Evolutionary conservation across 164 flowering plant species (phyloP), one percentile per base, ranked within the genome.

Genomic region (Macadamia tetraphylla): DNA sequence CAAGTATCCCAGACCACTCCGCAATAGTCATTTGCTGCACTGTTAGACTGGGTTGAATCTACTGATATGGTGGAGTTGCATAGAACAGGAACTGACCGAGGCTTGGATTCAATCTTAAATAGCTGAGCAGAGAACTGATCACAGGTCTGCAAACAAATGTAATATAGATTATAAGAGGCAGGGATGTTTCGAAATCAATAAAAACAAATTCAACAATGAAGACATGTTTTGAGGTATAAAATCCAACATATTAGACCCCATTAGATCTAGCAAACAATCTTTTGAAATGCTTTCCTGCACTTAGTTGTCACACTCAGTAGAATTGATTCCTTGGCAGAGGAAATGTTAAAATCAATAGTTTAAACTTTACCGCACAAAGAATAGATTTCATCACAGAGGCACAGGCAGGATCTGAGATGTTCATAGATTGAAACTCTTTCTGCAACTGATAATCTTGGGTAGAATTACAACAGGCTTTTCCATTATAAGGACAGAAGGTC

Each of bases 81-180:
- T 57, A 91, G 83, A 4, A 84, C 66, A 63, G 98, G 97, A 73
- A 91, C 84, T 46, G 82, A 61, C 29, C 85, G 78, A 29, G 80
- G 71, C 13, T 12, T 65, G 18, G 86, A 71, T 30, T 71, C 73
- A 62, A 68, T 70, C 62, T 76, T 76, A 73, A 80, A 94, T n/a
- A 94, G 70, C 70, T 88, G 91, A 42, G 83, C 88, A 2, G 98
- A 90, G 77, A 82, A 90, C 48, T 75, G 89, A 83, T 94, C 96
- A 51, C 97, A 94, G 71, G 68, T 86, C 98, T 91, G 85, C 49
- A 78, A 68, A 67, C 7, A 64, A 68, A 12, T 31, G 44, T 70
- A 68, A 29, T 49, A 29, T 17, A 9, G 53, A 62, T 62, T n/a
- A 66, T 46, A 31, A 52, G 9, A 23, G 53, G 15, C 58, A 6